phyloP scores from a whole-genome alignment of 257 asterid species.

The Solanum pimpinellifolium region DNA sequence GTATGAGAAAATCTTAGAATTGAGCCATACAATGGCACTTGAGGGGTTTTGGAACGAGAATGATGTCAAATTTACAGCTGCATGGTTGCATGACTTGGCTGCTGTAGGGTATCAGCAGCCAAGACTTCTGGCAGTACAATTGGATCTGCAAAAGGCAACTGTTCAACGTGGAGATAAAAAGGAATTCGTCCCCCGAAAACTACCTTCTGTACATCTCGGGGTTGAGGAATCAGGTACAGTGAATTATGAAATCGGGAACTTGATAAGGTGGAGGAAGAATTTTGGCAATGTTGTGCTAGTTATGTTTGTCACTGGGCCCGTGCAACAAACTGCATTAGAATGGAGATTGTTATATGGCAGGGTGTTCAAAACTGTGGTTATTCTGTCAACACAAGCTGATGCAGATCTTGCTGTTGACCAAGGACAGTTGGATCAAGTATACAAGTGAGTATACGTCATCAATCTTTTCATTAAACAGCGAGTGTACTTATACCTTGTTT shows the following conservation, averaged over 20 bases:
- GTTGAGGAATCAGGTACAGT: slow-evolving; percentile 81
- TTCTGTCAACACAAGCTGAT: slow-evolving; percentile 56
- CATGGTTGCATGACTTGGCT: slow-evolving; percentile 93
- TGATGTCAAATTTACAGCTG: slow-evolving; percentile 75
- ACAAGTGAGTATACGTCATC: slow-evolving; percentile 46
- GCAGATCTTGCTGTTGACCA: slow-evolving; percentile 78
- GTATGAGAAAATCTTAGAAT: slow-evolving; percentile 70
- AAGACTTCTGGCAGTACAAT: slow-evolving; percentile 64
- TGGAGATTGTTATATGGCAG: slow-evolving; percentile 96
- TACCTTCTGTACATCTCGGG: slow-evolving; percentile 98
- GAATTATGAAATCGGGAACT: slow-evolving; percentile 80
- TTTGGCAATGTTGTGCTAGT: slow-evolving; percentile 85
- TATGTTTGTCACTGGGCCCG: slow-evolving; percentile 79
- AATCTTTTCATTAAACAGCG: background rate
- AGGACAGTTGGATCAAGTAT: slow-evolving; percentile 60
- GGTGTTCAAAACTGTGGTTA: slow-evolving; percentile 87
- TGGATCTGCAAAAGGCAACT: slow-evolving; percentile 65
- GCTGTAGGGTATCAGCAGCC: slow-evolving; percentile 94
- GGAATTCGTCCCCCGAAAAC: slow-evolving; percentile 78
- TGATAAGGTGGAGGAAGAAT: slow-evolving; percentile 83
- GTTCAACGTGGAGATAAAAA: slow-evolving; percentile 72
- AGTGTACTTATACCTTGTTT: background rate
- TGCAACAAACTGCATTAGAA: slow-evolving; percentile 90
- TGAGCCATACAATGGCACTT: slow-evolving; percentile 85
- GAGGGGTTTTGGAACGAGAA: slow-evolving; percentile 93